A percentile compares a stretch with the other conserved stretches of the same genome.
phyloP scores from a whole-genome alignment of 2,329 filamentous ascomycete species.

The Pseudopyrenochaeta lycopersici region DNA sequence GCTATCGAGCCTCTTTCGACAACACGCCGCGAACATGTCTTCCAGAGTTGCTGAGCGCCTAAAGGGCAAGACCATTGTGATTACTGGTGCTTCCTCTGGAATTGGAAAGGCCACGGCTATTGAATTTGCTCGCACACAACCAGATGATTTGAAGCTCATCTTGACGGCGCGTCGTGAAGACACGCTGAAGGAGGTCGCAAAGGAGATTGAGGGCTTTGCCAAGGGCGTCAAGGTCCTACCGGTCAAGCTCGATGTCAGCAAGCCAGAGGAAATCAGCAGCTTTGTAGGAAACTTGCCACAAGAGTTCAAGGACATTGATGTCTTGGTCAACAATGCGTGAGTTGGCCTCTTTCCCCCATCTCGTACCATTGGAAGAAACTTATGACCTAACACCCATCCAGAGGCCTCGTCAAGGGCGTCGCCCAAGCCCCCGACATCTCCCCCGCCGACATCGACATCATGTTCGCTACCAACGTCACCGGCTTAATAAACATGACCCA shows the following conservation, averaged over 20 bases:
- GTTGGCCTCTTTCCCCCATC: neutral
- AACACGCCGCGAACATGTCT: constrained; percentile 64
- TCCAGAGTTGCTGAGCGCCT: constrained; percentile 83
- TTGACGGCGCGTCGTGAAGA: constrained; percentile 89
- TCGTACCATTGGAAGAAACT: neutral
- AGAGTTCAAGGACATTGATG: constrained; percentile 84
- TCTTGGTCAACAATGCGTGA: constrained; percentile 76
- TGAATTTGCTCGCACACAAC: constrained; percentile 89
- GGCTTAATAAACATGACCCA: constrained; percentile 98
- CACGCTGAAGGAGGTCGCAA: constrained; percentile 76
- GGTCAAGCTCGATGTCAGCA: constrained; percentile 87
- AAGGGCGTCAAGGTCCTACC: constrained; percentile 79
- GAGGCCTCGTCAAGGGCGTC: constrained; percentile 87
- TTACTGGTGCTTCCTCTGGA: constrained; percentile 92
- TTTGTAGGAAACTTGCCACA: constrained; percentile 79
- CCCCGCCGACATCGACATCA: constrained; percentile 81
- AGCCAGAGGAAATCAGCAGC: constrained; percentile 73
- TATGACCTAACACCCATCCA: constrained; percentile 44
- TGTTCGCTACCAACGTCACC: constrained; percentile 94
- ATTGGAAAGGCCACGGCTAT: constrained; percentile 86
- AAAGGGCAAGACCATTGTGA: constrained; percentile 87
- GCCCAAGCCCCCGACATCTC: constrained; percentile 85
- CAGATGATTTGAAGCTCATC: constrained; percentile 81
- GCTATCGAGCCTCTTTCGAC: constrained; percentile 15
- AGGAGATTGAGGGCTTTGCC: constrained; percentile 78